phyloP scores from a whole-genome alignment of 768 basidiomycete genomes.

The Phallus indusiatus region DNA sequence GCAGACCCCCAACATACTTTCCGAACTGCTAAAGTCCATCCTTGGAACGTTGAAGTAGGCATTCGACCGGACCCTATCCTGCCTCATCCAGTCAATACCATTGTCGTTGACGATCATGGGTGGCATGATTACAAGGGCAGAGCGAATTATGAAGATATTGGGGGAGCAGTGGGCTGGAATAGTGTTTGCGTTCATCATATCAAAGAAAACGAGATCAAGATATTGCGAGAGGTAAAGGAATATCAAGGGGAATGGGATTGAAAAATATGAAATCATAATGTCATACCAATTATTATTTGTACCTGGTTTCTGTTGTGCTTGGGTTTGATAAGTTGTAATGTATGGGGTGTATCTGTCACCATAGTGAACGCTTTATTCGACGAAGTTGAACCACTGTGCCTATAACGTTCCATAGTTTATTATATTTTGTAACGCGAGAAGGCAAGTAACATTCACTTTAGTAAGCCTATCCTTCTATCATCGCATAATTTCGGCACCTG shows the following conservation, averaged over 20 bases:
- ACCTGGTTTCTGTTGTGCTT: too few species aligned
- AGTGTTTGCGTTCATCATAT: conserved; percentile 3
- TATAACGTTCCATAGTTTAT: too few species aligned
- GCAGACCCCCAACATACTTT: not conserved
- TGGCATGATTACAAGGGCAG: not conserved
- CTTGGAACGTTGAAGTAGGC: not conserved
- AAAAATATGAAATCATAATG: too few species aligned
- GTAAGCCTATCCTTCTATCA: too few species aligned
- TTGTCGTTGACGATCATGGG: not conserved
- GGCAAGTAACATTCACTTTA: too few species aligned
- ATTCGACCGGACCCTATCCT: not conserved
- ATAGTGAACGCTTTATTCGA: too few species aligned
- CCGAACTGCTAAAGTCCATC: not conserved
- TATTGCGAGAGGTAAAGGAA: not conserved
- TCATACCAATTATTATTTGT: too few species aligned
- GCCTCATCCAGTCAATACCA: not conserved
- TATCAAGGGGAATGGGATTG: not conserved
- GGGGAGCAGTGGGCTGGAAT: not conserved
- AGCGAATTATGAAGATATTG: not conserved
- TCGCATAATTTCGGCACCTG: too few species aligned
- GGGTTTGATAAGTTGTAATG: too few species aligned
- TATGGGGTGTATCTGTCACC: too few species aligned
- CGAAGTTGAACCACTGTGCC: too few species aligned
- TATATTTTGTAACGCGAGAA: too few species aligned
- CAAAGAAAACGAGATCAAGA: not conserved